phyloP scores from a whole-genome alignment of 192 early-diverging fungal genomes.

The Coemansia umbellata region DNA sequence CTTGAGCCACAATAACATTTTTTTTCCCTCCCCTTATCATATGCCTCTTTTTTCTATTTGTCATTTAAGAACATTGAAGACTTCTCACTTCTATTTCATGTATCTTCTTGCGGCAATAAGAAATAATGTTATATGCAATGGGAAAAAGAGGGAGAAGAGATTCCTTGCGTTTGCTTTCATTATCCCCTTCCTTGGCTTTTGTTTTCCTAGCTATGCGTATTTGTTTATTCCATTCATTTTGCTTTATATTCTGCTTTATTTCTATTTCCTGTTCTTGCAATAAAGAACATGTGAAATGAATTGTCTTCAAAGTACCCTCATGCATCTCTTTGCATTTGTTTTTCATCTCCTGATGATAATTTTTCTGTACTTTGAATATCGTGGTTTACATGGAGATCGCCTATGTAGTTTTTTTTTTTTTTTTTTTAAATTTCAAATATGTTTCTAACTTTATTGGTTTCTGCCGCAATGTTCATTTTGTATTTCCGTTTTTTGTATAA shows the following conservation, averaged over 20 bases:
- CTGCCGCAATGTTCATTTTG: not conserved
- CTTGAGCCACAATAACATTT: no score
- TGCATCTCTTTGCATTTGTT: not conserved
- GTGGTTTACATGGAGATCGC: no score
- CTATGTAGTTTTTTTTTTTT: not conserved
- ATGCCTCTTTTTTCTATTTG: no score
- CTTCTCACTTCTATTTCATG: no score
- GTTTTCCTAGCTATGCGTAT: no score
- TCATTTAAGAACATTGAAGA: no score
- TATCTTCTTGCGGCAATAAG: not conserved
- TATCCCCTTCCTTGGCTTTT: no score
- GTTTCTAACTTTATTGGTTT: not conserved
- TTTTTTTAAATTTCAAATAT: not conserved
- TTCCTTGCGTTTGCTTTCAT: no score
- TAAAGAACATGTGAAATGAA: constrained; percentile 3
- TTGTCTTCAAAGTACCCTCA: constrained; percentile 1
- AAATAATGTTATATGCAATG: no score
- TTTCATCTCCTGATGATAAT: not conserved
- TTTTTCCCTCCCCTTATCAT: no score
- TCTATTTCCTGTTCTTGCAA: not conserved
- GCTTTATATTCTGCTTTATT: not conserved
- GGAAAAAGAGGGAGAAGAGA: no score
- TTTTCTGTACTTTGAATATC: not conserved
- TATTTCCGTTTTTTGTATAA: not conserved
- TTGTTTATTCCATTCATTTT: not conserved